phyloP scores from a whole-genome alignment of 2,329 filamentous ascomycete genomes.

The Emergomyces pasteurianus region DNA sequence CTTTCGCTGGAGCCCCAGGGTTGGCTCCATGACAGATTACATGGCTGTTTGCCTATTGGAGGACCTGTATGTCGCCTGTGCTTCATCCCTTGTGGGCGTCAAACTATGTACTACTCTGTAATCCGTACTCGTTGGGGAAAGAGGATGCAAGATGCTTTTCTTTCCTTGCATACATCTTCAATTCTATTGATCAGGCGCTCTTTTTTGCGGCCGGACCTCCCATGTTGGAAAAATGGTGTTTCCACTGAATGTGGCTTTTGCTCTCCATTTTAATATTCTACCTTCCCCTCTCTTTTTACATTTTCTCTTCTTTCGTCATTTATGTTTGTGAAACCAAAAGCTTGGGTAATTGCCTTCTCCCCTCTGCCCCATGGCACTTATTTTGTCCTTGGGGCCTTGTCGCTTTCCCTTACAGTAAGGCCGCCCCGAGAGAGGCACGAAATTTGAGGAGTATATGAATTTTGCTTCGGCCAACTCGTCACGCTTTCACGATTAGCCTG shows the following conservation, averaged over 20 bases:
- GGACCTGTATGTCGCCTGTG: not conserved
- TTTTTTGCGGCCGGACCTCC: not conserved
- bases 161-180: not conserved
- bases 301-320: not conserved
- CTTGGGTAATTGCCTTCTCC: not conserved
- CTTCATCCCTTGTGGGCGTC: not conserved
- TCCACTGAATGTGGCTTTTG: not conserved
- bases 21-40: not conserved
- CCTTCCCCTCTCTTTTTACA: not conserved
- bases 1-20: not conserved
- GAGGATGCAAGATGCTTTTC: not conserved
- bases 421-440: not conserved
- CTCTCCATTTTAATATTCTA: not conserved
- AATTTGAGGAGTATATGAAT: not conserved
- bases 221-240: not conserved
- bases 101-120: too few species aligned
- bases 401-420: not conserved
- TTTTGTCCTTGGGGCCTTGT: not conserved
- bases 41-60: not conserved
- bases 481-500: not conserved
- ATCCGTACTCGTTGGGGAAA: too few species aligned
- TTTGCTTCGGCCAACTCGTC: not conserved
- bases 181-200: not conserved
- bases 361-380: not conserved
- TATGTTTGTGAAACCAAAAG: not conserved